phyloP scores from a whole-genome alignment of 2,329 filamentous ascomycete genomes.

The Pseudogymnoascus sp. region DNA sequence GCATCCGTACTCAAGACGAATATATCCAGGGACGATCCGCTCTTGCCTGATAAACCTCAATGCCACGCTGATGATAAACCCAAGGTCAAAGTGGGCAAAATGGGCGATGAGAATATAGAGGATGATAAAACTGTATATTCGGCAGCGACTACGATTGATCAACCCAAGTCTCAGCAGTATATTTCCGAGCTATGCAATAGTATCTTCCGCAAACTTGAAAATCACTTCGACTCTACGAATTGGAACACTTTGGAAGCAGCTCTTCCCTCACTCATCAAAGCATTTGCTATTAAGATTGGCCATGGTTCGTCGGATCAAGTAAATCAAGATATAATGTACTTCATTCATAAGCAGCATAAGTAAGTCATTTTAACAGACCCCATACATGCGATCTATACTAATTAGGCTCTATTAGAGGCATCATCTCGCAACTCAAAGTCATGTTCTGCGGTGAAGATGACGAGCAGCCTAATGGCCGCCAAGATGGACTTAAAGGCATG shows the following conservation, averaged over 20 bases:
- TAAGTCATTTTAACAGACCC: not conserved
- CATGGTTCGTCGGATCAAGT: constrained; percentile 7
- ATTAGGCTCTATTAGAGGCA: not conserved
- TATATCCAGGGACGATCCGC: not conserved
- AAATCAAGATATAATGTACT: constrained; percentile 12
- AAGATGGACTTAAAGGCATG: constrained; percentile 4
- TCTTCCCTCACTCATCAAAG: constrained; percentile 14
- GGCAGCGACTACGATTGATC: not conserved
- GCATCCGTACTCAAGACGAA: not conserved
- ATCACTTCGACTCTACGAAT: constrained; percentile 4
- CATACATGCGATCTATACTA: not conserved
- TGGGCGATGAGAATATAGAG: not conserved
- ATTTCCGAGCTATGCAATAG: constrained; percentile 9
- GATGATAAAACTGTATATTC: not conserved
- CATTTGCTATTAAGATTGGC: constrained; percentile 14
- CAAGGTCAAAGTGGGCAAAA: not conserved
- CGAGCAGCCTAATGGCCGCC: not conserved
- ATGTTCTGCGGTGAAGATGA: constrained; percentile 8
- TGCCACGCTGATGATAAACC: not conserved
- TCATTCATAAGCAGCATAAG: constrained; percentile 12
- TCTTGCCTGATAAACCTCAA: not conserved
- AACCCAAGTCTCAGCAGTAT: constrained; percentile 7
- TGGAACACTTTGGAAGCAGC: not conserved
- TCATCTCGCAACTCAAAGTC: not conserved
- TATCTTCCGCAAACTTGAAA: constrained; percentile 10